Base-by-base conservation (phyloP, 257 asterid species). In the Nicotiana noctiflora region DNA sequence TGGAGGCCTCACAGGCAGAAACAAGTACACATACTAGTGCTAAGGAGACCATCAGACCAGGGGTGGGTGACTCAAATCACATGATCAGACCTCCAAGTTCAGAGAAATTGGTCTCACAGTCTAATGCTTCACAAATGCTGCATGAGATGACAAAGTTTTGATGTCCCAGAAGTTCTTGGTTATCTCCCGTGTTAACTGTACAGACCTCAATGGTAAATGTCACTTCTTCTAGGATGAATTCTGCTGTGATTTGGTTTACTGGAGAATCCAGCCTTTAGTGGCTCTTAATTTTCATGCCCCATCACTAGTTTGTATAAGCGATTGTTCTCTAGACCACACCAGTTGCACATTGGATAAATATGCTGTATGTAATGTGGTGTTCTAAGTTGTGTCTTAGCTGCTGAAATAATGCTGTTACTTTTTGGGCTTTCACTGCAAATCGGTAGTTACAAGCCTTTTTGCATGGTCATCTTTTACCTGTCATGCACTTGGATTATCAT, bases 41-140 rank as follows among this genome's bases (percentile, higher is more conserved):
- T 86, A 87, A 85, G 79, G 92, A 85, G 85, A 88, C 87, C 84
- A 89, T 74, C 49, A 88, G 92, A 81, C 95, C 88, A 85, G 92
- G 80, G 46, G 81, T 82, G 8, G 85, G 84, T 82, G 89, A 88
- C 83, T 80, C 74, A 62, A 88, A 84, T 85, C 92, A 89, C 83
- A 86, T 87, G 84, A 82, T 90, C 53, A 90, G 92, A 81, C 86
- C 97, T 66, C 90, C 96, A 78, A 92, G 93, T 86, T 89, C 98
- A 15, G 99, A 91, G 82, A 96, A 91, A 85, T 88, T 93, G 87
- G 90, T 81, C 79, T 87, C 92, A 72, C 95, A 91, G 81, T 76
- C 97, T 79, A 85, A 86, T 66, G 86, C 86, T 68, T 91, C 97
- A 70, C 94, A 89, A 79, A 90, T 89, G 90, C 84, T 90, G 88